Conservation (phyloP, 768 basidiomycete species). For the Mrakia frigida region DNA sequence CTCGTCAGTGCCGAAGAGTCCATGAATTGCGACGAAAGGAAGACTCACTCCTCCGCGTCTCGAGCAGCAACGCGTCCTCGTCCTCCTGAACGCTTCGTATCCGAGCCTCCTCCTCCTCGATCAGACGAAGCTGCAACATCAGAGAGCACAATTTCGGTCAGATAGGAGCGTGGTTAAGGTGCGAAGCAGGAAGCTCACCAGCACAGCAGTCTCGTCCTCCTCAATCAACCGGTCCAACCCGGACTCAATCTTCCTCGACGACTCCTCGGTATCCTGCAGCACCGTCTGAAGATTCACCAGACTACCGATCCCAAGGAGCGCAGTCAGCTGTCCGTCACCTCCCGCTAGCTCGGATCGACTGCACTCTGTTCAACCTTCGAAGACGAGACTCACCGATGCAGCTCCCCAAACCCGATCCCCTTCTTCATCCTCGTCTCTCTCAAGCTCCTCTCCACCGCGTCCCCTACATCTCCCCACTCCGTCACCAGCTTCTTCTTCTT, state of each 20-base stretch:
- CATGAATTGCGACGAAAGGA: no score
- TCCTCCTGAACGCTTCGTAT: not conserved
- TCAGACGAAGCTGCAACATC: not conserved
- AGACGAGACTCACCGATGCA: not conserved
- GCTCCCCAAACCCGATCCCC: constrained; percentile 38
- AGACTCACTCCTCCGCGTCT: not conserved
- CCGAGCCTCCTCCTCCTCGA: constrained; percentile 7
- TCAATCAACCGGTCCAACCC: constrained; percentile 17
- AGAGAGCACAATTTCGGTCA: not conserved
- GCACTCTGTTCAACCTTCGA: no score
- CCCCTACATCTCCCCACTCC: constrained; percentile 28
- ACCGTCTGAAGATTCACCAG: constrained; percentile 18
- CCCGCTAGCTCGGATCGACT: not conserved
- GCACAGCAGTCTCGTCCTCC: not conserved
- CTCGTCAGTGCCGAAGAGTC: no score
- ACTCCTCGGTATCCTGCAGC: constrained; percentile 11
- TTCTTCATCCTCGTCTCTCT: constrained; percentile 45
- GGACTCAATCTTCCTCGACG: not conserved
- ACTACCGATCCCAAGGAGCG: not conserved
- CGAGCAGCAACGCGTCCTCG: not conserved
- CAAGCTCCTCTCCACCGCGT: constrained; percentile 41
- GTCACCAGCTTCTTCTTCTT: constrained; percentile 25
- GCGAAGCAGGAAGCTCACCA: not conserved
- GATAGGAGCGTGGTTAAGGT: not conserved
- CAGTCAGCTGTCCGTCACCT: not conserved